A percentile compares a stretch with the other conserved stretches of the same genome.
These are phyloP conservation scores for Aspergillus leporis DNA, from an alignment of 495 filamentous ascomycete species.

Conservation along the genomic window DNA sequence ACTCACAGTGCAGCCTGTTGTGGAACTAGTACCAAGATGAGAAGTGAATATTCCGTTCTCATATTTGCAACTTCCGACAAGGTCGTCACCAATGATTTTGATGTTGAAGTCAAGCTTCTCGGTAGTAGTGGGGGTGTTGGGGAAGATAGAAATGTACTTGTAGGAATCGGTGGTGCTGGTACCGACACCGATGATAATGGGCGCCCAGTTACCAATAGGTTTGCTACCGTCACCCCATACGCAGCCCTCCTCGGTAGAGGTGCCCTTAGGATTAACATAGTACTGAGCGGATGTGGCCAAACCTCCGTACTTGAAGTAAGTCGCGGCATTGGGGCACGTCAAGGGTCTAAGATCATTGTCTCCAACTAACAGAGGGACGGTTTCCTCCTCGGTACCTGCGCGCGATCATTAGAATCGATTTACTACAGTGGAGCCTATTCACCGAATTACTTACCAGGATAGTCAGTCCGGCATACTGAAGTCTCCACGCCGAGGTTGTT, in stretches of 20 bases:
- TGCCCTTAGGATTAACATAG: slow-evolving; percentile 86
- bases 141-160: slow-evolving; percentile 84
- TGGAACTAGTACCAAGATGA: slow-evolving; percentile 39
- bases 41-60: slow-evolving; percentile 59
- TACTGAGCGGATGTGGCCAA: slow-evolving; percentile 86
- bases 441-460: slow-evolving; percentile 61
- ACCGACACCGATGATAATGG: slow-evolving; percentile 84
- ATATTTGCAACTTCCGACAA: slow-evolving; percentile 70
- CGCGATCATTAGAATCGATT: neutral
- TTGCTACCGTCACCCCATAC: slow-evolving; percentile 67
- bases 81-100: slow-evolving; percentile 64
- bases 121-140: slow-evolving; percentile 64
- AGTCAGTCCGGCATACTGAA: slow-evolving; percentile 91
- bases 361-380: slow-evolving; percentile 65
- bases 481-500: slow-evolving; percentile 68
- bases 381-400: slow-evolving; percentile 75
- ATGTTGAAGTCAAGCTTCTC: slow-evolving; percentile 70
- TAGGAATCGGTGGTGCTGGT: slow-evolving; percentile 47
- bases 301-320: slow-evolving; percentile 77
- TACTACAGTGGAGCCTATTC: neutral
- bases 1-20: slow-evolving; percentile 70
- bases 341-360: slow-evolving; percentile 59
- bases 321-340: slow-evolving; percentile 68
- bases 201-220: slow-evolving; percentile 82
- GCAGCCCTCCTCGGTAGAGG: slow-evolving; percentile 69